Evolutionary conservation across 2,329 filamentous ascomycete genomes (phyloP).

Genomic region (Calonectria pseudoturangicola): DNA sequence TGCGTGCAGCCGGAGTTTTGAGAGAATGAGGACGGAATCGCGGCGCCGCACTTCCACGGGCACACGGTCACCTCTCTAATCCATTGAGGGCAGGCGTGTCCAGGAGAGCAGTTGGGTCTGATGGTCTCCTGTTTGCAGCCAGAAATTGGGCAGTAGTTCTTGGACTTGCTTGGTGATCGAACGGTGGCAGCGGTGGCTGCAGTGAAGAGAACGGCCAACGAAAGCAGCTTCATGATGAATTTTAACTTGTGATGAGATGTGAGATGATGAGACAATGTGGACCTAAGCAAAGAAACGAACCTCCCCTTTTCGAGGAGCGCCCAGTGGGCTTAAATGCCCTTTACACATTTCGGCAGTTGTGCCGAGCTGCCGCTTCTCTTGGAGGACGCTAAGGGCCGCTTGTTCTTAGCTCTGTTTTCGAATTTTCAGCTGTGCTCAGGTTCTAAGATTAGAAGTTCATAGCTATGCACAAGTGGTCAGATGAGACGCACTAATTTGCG

Average conservation of each 20-base stretch:
- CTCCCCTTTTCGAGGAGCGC: not conserved
- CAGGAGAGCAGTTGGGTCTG: not conserved
- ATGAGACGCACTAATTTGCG: conserved; percentile 15
- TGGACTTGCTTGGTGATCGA: not conserved
- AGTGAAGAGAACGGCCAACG: conserved; percentile 8
- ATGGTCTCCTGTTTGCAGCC: not conserved
- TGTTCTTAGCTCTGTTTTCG: conserved; percentile 14
- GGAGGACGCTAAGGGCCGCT: not conserved
- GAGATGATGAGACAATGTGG: not conserved
- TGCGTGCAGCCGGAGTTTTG: conserved; percentile 8
- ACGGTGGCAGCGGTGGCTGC: not conserved
- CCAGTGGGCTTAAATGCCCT: not conserved
- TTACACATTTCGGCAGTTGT: conserved; percentile 8
- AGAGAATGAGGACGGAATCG: not conserved
- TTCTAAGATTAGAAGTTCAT: conserved; percentile 4
- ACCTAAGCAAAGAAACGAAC: not conserved
- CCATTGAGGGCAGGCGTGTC: conserved; percentile 1
- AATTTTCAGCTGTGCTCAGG: not conserved
- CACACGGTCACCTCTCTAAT: conserved; percentile 6
- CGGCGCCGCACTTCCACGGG: conserved; percentile 1
- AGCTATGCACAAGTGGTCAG: not conserved
- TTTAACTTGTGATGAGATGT: not conserved
- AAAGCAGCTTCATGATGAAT: conserved; percentile 4
- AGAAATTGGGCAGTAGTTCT: conserved; percentile 2
- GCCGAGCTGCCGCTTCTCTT: not conserved